These are phyloP conservation scores for Sporisorium graminicola DNA, from an alignment of 1,284 basidiomycete species.

Conservation along the genomic window DNA sequence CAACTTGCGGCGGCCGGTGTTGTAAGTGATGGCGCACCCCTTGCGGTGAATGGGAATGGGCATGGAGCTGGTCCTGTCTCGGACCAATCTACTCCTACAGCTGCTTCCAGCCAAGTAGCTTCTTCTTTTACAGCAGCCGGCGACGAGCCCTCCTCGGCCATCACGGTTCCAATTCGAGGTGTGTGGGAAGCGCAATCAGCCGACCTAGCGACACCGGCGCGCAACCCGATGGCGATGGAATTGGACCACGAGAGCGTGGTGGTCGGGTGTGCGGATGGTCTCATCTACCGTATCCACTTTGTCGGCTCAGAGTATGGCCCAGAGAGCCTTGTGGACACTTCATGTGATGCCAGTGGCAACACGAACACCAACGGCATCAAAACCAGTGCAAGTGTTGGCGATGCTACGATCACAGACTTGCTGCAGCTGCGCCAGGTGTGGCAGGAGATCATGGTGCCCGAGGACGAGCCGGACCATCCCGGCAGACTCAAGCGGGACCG, in stretches of 20 bases:
- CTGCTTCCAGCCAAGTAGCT: background rate
- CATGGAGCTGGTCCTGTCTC: background rate
- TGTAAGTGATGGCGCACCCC: background rate
- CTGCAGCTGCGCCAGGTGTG: conserved; percentile 56
- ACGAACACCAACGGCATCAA: conserved; percentile 3
- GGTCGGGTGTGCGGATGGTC: conserved; percentile 59
- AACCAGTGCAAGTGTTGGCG: conserved; percentile 28
- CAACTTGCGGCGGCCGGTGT: conserved; percentile 9
- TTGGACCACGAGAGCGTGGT: conserved; percentile 61
- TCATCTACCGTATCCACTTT: conserved; percentile 61
- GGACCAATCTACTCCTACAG: no score
- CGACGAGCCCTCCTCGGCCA: background rate
- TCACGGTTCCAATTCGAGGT: conserved; percentile 51
- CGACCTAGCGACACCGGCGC: conserved; percentile 41
- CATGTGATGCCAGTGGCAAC: background rate
- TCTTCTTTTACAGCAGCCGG: no score
- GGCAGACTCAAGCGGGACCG: conserved; percentile 35
- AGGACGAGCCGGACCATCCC: conserved; percentile 42
- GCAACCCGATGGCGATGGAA: conserved; percentile 63
- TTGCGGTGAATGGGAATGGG: background rate
- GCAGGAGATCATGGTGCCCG: conserved; percentile 57
- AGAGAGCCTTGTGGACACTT: conserved; percentile 19
- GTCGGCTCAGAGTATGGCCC: conserved; percentile 49
- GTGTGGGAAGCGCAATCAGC: conserved; percentile 53
- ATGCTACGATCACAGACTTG: conserved; percentile 55